A percentile compares a stretch with the other conserved stretches of the same genome.
These are phyloP conservation scores for Theileria orientalis DNA, from an alignment of 169 alveolate species.

Conservation along the genomic window DNA sequence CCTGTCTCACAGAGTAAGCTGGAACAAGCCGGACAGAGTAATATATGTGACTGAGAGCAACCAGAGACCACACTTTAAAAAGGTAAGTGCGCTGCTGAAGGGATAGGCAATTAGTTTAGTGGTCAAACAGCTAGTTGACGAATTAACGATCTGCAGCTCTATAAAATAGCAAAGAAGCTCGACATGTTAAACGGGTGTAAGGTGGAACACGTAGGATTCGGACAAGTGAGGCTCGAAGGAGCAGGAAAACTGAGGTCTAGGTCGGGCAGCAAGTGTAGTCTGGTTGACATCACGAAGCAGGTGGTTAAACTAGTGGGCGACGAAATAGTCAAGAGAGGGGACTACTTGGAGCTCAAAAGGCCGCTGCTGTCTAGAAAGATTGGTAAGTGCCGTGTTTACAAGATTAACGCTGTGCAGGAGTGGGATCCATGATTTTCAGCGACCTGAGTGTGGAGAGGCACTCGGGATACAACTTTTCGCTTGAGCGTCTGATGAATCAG, in stretches of 20 bases:
- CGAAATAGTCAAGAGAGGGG: slow-evolving; percentile 26
- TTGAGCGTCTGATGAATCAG: slow-evolving; percentile 43
- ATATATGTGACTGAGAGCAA: slow-evolving; percentile 69
- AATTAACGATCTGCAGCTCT: slow-evolving; percentile 2
- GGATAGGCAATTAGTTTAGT: not conserved
- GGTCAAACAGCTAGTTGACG: no score
- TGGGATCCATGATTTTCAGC: slow-evolving; percentile 49
- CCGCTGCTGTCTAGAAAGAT: slow-evolving; percentile 16
- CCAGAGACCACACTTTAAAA: slow-evolving; percentile 67
- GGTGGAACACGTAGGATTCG: slow-evolving; percentile 56
- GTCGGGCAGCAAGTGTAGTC: slow-evolving; percentile 16
- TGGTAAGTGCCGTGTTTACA: slow-evolving; percentile 19
- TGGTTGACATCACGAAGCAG: slow-evolving; percentile 25
- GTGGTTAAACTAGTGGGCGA: slow-evolving; percentile 4
- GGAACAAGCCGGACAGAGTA: slow-evolving; percentile 66
- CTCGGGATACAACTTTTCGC: slow-evolving; percentile 28
- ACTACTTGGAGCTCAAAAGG: slow-evolving; percentile 4
- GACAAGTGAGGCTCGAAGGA: slow-evolving; percentile 29
- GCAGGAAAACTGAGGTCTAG: slow-evolving; percentile 52
- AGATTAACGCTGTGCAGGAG: slow-evolving; percentile 4
- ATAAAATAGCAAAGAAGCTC: slow-evolving; percentile 21
- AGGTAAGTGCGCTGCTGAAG: slow-evolving; percentile 46
- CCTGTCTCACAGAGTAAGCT: slow-evolving; percentile 55
- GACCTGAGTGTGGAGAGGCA: slow-evolving; percentile 39
- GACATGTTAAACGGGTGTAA: slow-evolving; percentile 20